These are phyloP conservation scores for Boletus sp. DNA, from an alignment of 1,284 basidiomycete species.

Conservation along the genomic window DNA sequence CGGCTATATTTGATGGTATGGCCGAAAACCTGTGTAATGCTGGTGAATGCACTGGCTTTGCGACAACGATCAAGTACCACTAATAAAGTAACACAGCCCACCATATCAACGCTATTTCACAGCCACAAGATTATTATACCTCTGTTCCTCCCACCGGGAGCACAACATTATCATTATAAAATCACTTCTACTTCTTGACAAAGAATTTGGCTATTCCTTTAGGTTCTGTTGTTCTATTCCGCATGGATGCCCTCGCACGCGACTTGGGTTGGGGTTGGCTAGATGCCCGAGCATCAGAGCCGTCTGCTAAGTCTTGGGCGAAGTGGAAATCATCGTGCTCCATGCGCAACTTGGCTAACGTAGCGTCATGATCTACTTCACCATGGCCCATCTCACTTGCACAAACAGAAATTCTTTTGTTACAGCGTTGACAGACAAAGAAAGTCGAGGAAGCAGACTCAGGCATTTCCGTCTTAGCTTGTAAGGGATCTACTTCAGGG, in stretches of 20 bases:
- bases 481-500: background rate
- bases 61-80: slow-evolving; percentile 16
- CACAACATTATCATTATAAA: background rate
- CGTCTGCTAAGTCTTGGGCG: slow-evolving; percentile 65
- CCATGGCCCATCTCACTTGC: slow-evolving; percentile 26
- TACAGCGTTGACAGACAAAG: slow-evolving; percentile 55
- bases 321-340: slow-evolving; percentile 89
- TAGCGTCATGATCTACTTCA: slow-evolving; percentile 32
- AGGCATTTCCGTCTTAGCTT: background rate
- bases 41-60: background rate
- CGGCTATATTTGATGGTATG: slow-evolving; percentile 7
- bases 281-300: slow-evolving; percentile 17
- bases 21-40: slow-evolving; percentile 7
- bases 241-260: slow-evolving; percentile 32
- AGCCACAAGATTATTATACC: no score
- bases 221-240: slow-evolving; percentile 42
- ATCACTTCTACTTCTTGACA: slow-evolving; percentile 32
- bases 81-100: slow-evolving; percentile 4
- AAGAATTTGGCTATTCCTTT: slow-evolving; percentile 81
- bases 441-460: slow-evolving; percentile 21
- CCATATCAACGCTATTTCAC: no score
- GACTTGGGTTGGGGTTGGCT: slow-evolving; percentile 8
- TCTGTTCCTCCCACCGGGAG: no score
- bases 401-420: slow-evolving; percentile 36
- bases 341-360: slow-evolving; percentile 47